Evolutionary conservation across 2,329 filamentous ascomycete species (phyloP), one percentile per base, ranked within the genome.

Genomic region (Claviceps citrina): DNA sequence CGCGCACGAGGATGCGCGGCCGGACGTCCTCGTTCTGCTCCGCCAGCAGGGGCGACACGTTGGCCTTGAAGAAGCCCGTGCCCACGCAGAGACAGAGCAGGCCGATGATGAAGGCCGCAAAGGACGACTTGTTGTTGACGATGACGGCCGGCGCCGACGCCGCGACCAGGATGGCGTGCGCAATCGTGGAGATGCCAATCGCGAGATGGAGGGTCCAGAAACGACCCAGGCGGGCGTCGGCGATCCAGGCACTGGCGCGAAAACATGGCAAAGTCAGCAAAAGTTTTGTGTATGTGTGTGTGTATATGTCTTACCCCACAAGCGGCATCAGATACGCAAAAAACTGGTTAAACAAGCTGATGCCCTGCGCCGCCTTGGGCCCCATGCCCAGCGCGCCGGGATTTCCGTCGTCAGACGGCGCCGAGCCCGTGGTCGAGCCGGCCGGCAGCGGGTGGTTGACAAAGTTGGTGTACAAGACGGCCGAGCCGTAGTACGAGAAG

Each of bases 31-130:
- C 66, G 55, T 79, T 78, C 57, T 84, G 79, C 51, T 84, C 80
- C 16, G 78, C 78, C 41, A 84, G 72, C 15, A 84, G 62, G 0
- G 79, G 77, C 0, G 78, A 76, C 32, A 87, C 81, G 53, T 87
- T 87, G 46, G 78, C 73, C 65, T 87, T 89, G 71, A 87, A 85
- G 51, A 83, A 80, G 45, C 82, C 82, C 1, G 81, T 84, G 32
- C 82, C 82, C 24, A 84, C 57, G 47, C 67, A 66, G 30, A 71
- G 63, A 19, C 54, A 52, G 26, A 70, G 51, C 25, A 69, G 61
- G n/a, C 79, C 80, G 53, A 85, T 72, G 52, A 85, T 69, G 50
- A 84, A 81, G 38, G 72, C 76, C 1, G 65, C 78, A 34, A 84
- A 71, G 0, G 78, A 65, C 10, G 66, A 63, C 13, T 76, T 67